Percentiles rank a stretch among this genome's conserved stretches.
phyloP scores from a whole-genome alignment of 331 rosid species.

The Saraca asoca region DNA sequence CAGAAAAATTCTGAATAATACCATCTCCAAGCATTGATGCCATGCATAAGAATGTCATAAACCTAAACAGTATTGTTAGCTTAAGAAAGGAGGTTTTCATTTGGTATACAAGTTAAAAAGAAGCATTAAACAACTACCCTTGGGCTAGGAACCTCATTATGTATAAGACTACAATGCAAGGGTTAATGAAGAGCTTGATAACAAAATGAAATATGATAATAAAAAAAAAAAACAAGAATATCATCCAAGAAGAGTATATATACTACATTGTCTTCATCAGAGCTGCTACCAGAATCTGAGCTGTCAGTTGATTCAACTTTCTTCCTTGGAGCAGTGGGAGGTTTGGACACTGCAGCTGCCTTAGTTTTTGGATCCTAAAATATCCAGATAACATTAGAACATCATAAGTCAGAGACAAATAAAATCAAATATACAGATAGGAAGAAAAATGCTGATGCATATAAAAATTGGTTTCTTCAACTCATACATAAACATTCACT shows the following conservation, averaged over 20 bases:
- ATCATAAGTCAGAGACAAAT: neutral
- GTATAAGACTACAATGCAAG: too few relatives aligned
- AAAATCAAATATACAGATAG: too few relatives aligned
- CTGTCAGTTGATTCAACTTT: constrained; percentile 41
- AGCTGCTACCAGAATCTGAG: constrained; percentile 60
- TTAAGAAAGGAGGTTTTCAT: too few relatives aligned
- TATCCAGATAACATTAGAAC: neutral
- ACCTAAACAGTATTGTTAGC: too few relatives aligned
- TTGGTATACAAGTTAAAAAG: neutral
- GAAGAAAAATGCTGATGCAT: too few relatives aligned
- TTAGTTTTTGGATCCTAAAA: constrained; percentile 42
- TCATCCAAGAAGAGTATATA: too few relatives aligned
- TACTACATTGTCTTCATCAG: constrained; percentile 48
- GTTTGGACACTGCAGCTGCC: constrained; percentile 32
- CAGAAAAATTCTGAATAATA: too few relatives aligned
- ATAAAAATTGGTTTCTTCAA: too few relatives aligned
- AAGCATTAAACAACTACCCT: neutral
- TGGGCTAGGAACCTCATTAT: too few relatives aligned
- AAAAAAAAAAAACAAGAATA: neutral
- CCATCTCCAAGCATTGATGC: too few relatives aligned
- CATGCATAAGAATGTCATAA: too few relatives aligned
- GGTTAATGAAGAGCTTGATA: neutral
- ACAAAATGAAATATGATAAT: neutral
- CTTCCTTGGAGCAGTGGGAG: constrained; percentile 39
- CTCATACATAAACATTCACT: too few relatives aligned